Percentiles rank a stretch among this genome's conserved stretches.
Evolutionary conservation across 2,329 filamentous ascomycete genomes (phyloP).

Genomic region (Aspergillus carbonarius): DNA sequence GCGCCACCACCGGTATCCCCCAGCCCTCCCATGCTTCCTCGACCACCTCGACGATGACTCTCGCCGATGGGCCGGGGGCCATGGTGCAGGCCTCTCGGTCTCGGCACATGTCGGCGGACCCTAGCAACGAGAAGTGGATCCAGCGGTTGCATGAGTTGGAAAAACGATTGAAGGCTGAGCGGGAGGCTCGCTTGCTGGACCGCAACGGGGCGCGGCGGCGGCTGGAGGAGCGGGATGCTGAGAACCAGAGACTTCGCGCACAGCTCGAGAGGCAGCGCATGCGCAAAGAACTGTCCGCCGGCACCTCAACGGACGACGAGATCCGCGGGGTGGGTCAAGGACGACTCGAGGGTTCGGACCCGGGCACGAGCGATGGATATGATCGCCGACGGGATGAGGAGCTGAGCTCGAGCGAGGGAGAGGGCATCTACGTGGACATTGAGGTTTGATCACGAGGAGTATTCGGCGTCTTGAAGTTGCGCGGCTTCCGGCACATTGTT

Average conservation of each 20-base stretch:
- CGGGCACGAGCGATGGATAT: slow-evolving; percentile 12
- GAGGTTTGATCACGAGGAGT: slow-evolving; percentile 28
- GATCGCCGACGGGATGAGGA: slow-evolving; percentile 28
- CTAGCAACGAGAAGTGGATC: slow-evolving; percentile 73
- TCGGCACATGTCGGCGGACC: slow-evolving; percentile 26
- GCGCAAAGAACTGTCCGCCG: slow-evolving; percentile 32
- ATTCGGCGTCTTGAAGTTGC: not conserved
- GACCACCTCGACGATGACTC: slow-evolving; percentile 31
- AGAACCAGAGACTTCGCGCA: slow-evolving; percentile 68
- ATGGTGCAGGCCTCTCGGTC: slow-evolving; percentile 27
- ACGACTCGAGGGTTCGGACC: slow-evolving; percentile 11
- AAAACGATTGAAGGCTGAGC: slow-evolving; percentile 81
- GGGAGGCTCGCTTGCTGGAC: slow-evolving; percentile 82
- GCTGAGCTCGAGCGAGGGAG: slow-evolving; percentile 38
- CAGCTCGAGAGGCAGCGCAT: slow-evolving; percentile 61
- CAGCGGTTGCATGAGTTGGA: slow-evolving; percentile 84
- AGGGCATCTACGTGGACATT: slow-evolving; percentile 40
- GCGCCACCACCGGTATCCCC: slow-evolving; percentile 33
- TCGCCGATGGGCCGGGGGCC: slow-evolving; percentile 29
- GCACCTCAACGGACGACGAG: slow-evolving; percentile 22
- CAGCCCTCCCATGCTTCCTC: slow-evolving; percentile 37
- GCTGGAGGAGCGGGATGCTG: slow-evolving; percentile 70
- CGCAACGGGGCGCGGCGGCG: slow-evolving; percentile 78
- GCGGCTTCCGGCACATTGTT: not conserved
- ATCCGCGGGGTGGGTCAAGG: slow-evolving; percentile 8